Percentiles rank a stretch among this genome's conserved stretches.
Evolutionary conservation across 2,329 filamentous ascomycete species (phyloP).

Genomic region (Didymosphaeria variabile): DNA sequence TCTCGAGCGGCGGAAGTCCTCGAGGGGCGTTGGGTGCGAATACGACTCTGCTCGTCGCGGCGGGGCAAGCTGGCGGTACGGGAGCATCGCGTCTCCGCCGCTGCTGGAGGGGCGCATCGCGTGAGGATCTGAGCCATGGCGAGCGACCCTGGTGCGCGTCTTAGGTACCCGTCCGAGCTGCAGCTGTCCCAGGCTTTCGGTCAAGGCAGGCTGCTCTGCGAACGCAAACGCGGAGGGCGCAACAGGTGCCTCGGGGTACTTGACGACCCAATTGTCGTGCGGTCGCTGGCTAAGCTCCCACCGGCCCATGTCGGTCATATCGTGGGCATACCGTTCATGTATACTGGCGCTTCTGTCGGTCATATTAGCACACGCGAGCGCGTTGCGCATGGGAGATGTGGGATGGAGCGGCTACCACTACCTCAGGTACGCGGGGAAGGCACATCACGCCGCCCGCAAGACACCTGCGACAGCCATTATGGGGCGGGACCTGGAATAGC

Average conservation of each 20-base stretch:
- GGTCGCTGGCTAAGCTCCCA: constrained; percentile 45
- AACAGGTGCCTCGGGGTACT: constrained; percentile 34
- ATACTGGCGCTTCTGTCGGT: constrained; percentile 28
- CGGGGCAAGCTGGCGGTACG: constrained; percentile 35
- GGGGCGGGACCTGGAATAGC: constrained; percentile 19
- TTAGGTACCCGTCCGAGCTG: constrained; percentile 38
- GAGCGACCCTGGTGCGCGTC: constrained; percentile 44
- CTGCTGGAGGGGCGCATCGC: constrained; percentile 44
- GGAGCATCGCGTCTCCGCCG: constrained; percentile 38
- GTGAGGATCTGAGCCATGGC: constrained; percentile 48
- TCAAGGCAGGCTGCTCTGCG: constrained; percentile 35
- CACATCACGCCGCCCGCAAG: constrained; percentile 19
- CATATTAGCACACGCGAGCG: constrained; percentile 35
- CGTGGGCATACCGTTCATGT: constrained; percentile 46
- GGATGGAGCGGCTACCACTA: constrained; percentile 11
- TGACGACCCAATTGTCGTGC: constrained; percentile 40
- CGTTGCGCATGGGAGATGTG: constrained; percentile 2
- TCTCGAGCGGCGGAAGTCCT: constrained; percentile 47
- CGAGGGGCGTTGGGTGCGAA: constrained; percentile 48
- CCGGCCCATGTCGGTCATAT: constrained; percentile 46
- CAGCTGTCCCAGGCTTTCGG: constrained; percentile 35
- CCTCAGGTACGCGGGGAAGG: constrained; percentile 19
- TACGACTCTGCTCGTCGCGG: constrained; percentile 46
- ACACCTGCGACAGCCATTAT: constrained; percentile 32
- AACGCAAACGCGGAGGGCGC: constrained; percentile 39